Conservation (phyloP, 1,284 basidiomycete species). For the Sanguinoderma infundibulare region DNA sequence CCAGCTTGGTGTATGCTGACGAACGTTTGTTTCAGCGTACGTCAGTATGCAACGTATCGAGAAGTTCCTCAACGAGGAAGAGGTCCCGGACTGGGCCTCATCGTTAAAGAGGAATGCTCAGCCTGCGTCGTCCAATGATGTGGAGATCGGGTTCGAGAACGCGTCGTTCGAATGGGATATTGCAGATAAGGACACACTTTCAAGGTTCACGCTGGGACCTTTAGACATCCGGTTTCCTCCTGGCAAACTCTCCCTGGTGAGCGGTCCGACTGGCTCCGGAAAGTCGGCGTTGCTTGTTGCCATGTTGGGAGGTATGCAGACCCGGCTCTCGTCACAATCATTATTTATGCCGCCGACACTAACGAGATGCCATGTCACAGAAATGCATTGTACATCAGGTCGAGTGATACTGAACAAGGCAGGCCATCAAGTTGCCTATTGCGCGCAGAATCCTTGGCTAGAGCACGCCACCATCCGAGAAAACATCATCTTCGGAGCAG, state of each 20-base stretch:
- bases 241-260: constrained; percentile 67
- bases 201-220: constrained; percentile 57
- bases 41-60: constrained; percentile 76
- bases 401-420: constrained; percentile 66
- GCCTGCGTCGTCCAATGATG: constrained; percentile 14
- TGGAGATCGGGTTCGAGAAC: constrained; percentile 54
- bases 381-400: constrained; percentile 72
- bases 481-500: constrained; percentile 81
- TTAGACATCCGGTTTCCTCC: constrained; percentile 62
- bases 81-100: constrained; percentile 71
- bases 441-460: constrained; percentile 71
- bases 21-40: constrained; percentile 48
- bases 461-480: constrained; percentile 81
- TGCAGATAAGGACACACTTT: constrained; percentile 34
- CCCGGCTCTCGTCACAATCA: not conserved
- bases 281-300: constrained; percentile 76
- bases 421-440: constrained; percentile 66
- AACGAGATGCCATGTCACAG: constrained; percentile 37
- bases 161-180: constrained; percentile 64
- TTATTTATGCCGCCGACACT: not conserved
- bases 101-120: constrained; percentile 43
- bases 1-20: constrained; percentile 1
- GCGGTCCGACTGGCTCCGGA: constrained; percentile 79
- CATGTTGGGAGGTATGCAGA: constrained; percentile 60
- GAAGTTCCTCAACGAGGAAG: constrained; percentile 60